Evolutionary conservation across 75 land plant species (phyloP), one percentile per base, ranked within the genome.

Genomic region (Azolla pinnata): DNA sequence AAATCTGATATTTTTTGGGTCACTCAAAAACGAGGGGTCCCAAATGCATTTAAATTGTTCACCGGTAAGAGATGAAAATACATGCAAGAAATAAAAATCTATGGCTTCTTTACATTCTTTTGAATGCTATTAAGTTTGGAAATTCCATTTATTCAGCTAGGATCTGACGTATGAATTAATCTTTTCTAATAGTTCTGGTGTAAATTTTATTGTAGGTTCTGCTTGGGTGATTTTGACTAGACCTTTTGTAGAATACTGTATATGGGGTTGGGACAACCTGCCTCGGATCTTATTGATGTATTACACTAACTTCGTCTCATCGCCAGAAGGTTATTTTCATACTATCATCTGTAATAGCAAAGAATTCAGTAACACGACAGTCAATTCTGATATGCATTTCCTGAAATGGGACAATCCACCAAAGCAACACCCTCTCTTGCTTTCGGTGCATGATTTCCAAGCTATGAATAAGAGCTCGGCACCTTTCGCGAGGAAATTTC

Each of bases 181-280:
- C n/a, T n/a, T n/a, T n/a, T n/a, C n/a, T n/a, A n/a, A n/a, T n/a
- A n/a, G n/a, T n/a, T n/a, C n/a, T n/a, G n/a, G n/a, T n/a, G n/a
- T n/a, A n/a, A n/a, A n/a, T n/a, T n/a, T n/a, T n/a, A n/a, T 38
- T 70, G 64, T 85, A 90, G 97, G 97, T 59, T 84, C 88, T 50
- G 59, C 85, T 23, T 71, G 77, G 48, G 62, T 76, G 17, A 72
- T 82, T 12, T 55, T 90, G 31, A 83, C 75, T 53, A 79, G 85
- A 23, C 59, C 74, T 27, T 81, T 90, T 33, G 61, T 78, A 14
- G 97, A 90, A 71, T 87, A 78, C 61, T 72, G 81, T 74, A 79
- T 90, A 27, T 31, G 71, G 76, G 97, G 97, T 4, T 65, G 75
- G 35, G 97, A 90, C 64, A 90, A 90, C 48, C 60, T 90, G 2